These are phyloP conservation scores for Neofusicoccum ribis DNA, from an alignment of 2,329 filamentous ascomycete genomes.

Conservation along the genomic window DNA sequence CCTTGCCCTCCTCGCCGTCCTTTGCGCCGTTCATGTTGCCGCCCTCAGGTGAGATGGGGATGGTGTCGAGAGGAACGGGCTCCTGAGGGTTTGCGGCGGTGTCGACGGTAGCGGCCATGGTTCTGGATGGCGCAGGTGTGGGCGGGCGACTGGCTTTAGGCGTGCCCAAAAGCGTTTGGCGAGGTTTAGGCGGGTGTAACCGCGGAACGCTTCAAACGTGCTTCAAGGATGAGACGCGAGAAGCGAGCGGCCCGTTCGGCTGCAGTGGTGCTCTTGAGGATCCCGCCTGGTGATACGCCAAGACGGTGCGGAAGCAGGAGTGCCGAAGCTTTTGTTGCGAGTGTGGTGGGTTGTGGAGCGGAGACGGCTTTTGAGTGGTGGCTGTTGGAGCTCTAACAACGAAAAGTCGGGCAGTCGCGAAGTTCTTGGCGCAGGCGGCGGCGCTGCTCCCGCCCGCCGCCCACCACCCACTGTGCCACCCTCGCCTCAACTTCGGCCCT, in stretches of 20 bases:
- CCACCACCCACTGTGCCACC: too few species aligned
- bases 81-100: slow-evolving; percentile 42
- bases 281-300: slow-evolving; percentile 3
- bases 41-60: slow-evolving; percentile 55
- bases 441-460: too few species aligned
- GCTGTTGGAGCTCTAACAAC: neutral
- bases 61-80: slow-evolving; percentile 57
- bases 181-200: slow-evolving; percentile 16
- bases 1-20: slow-evolving; percentile 41
- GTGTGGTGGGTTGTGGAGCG: neutral
- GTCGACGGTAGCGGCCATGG: slow-evolving; percentile 15
- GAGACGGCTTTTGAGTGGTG: neutral
- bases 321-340: slow-evolving; percentile 1
- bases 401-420: slow-evolving; percentile 17
- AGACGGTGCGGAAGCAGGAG: neutral
- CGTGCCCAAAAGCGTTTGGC: slow-evolving; percentile 17
- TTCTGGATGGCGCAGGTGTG: slow-evolving; percentile 2
- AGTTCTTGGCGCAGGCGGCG: slow-evolving; percentile 5
- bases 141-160: slow-evolving; percentile 10
- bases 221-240: slow-evolving; percentile 16
- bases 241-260: slow-evolving; percentile 8
- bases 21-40: slow-evolving; percentile 46
- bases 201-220: slow-evolving; percentile 19
- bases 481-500: slow-evolving; percentile 5
- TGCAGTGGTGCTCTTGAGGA: neutral